Base-by-base conservation (phyloP, 176 grass and related monocot genomes). In the Hyparrhenia diplandra region DNA sequence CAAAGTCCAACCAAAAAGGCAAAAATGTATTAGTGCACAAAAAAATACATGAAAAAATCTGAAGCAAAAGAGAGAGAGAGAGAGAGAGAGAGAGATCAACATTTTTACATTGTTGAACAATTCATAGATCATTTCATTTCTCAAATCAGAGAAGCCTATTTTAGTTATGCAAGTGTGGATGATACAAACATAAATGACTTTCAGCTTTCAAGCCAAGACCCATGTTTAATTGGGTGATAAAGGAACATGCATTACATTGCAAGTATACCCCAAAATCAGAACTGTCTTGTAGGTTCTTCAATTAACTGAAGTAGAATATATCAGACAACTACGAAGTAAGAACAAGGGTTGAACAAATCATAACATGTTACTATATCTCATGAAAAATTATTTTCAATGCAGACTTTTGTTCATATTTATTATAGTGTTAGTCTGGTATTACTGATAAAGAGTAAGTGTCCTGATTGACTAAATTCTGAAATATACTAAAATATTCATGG, bases 241-340 rank as follows among this genome's bases (percentile, higher is more conserved):
- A 20, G 41, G 37, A 79, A 74, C 39, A 79, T 13, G 28, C 10
- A 30, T 78, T 30, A 66, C 20, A 64, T 10, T 67, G 29, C 6
- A 36, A 68, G 35, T 34, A 79, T 74, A 73, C n/a, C 11, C 45
- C 42, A 51, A 78, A 67, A 64, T 47, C 46, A 65, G 47, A 83
- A 43, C 27, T 69, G 10, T 67, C 39, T 30, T 74, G 46, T 77
- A 68, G 23, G 59, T n/a, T n/a, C n/a, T 36, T 34, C 77, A 73
- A 18, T 4, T 73, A 73, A 46, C 17, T 73, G 1, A 4, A 36
- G n/a, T 6, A 35, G 65, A 68, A 68, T 13, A 39, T 13, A 68
- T 69, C 66, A 69, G 21, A 69, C 8, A 57, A 29, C 68, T 71
- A 71, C 6, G 3, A 45, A 49, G 32, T 21, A 51, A 20, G 37